Evolutionary conservation across 2,329 filamentous ascomycete genomes (phyloP).

Genomic region (Cladosporium colombiae): DNA sequence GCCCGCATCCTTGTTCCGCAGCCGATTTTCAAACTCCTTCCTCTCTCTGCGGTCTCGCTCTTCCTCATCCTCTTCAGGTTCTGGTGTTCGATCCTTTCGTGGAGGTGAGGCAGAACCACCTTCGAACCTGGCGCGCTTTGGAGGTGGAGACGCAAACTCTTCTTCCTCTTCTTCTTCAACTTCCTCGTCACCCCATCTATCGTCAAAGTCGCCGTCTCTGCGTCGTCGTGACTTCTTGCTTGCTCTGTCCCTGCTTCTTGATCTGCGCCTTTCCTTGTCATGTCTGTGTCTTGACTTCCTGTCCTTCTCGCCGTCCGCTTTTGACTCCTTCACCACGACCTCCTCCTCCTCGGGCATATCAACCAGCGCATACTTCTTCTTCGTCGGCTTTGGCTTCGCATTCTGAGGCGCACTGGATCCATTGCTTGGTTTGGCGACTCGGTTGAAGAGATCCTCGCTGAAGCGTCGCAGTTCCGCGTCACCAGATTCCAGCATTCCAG

Average conservation of each 20-base stretch:
- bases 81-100: slow-evolving; percentile 23
- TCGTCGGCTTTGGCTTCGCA: slow-evolving; percentile 37
- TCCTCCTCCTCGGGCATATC: slow-evolving; percentile 54
- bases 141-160: slow-evolving; percentile 68
- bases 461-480: slow-evolving; percentile 50
- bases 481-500: slow-evolving; percentile 53
- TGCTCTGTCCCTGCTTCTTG: slow-evolving; percentile 40
- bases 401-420: slow-evolving; percentile 27
- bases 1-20: slow-evolving; percentile 70
- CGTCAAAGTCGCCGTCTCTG: slow-evolving; percentile 64
- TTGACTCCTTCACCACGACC: slow-evolving; percentile 8
- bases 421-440: slow-evolving; percentile 28
- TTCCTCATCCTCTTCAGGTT: slow-evolving; percentile 34
- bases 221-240: slow-evolving; percentile 53
- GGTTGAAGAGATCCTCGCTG: slow-evolving; percentile 48
- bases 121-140: slow-evolving; percentile 70
- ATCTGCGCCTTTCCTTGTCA: slow-evolving; percentile 40
- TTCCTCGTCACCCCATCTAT: slow-evolving; percentile 81
- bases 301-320: slow-evolving; percentile 27
- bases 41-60: slow-evolving; percentile 71
- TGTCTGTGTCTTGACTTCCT: slow-evolving; percentile 41
- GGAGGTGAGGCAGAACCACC: slow-evolving; percentile 39
- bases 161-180: slow-evolving; percentile 52
- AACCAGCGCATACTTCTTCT: slow-evolving; percentile 55
- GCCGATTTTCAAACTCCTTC: slow-evolving; percentile 75